Conservation (phyloP, 169 alveolate species). For the Plasmodium vivax region DNA sequence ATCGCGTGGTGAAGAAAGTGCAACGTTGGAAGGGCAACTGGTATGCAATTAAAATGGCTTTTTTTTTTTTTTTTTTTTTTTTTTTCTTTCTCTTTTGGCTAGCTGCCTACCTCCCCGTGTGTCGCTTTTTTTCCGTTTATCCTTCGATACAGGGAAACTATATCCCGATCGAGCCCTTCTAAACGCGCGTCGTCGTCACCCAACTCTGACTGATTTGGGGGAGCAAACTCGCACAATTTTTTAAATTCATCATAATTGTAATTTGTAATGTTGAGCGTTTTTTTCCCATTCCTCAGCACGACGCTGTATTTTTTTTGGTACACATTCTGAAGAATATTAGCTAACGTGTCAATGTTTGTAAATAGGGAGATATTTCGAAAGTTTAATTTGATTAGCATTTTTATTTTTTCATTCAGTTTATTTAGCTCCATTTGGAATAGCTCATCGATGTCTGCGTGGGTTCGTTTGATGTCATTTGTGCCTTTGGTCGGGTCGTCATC, state of each 20-base stretch:
- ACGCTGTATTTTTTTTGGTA: conserved; percentile 53
- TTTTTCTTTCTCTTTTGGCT: not conserved
- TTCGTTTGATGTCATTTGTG: not conserved
- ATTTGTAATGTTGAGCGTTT: conserved; percentile 31
- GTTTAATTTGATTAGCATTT: conserved; percentile 23
- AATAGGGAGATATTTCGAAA: conserved; percentile 11
- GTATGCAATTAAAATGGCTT: not conserved
- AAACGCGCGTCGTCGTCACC: not conserved
- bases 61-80: not conserved
- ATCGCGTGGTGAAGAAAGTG: not conserved
- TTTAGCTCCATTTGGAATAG: conserved; percentile 36
- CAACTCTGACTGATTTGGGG: not conserved
- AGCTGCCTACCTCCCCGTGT: not conserved
- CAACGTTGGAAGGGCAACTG: not conserved
- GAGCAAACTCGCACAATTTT: conserved; percentile 14
- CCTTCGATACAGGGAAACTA: conserved; percentile 28
- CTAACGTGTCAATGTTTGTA: conserved; percentile 7
- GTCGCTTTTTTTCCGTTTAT: conserved; percentile 18
- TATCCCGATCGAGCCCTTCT: conserved; percentile 2
- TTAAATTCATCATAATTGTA: conserved; percentile 29
- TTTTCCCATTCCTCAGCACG: conserved; percentile 39
- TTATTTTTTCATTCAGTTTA: conserved; percentile 46
- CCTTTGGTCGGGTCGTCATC: not conserved
- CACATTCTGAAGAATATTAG: conserved; percentile 51
- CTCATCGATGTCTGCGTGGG: conserved; percentile 33